Evolutionary conservation across 2,329 filamentous ascomycete species (phyloP).

Genomic region (Hypomyces perniciosus): DNA sequence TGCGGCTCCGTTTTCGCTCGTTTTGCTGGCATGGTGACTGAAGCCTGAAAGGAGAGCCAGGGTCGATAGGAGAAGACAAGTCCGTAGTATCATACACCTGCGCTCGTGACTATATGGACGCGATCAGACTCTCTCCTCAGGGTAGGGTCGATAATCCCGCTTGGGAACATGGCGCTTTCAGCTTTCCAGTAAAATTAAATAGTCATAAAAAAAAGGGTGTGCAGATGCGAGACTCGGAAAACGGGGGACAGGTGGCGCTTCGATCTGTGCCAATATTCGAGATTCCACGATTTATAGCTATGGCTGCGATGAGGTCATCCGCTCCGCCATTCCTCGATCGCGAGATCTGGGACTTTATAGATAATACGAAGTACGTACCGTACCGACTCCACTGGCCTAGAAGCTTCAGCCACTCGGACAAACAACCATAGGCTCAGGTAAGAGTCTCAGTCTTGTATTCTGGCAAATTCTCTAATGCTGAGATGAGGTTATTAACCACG

Average conservation of each 20-base stretch:
- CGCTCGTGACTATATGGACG: neutral
- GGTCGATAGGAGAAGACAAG: neutral
- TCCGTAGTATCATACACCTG: neutral
- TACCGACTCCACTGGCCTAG: neutral
- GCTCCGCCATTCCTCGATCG: conserved; percentile 5
- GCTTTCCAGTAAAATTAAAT: neutral
- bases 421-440: too few relatives aligned
- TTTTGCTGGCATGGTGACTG: conserved; percentile 31
- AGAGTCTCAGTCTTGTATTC: too few relatives aligned
- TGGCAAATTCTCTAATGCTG: too few relatives aligned
- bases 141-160: neutral
- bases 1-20: conserved; percentile 28
- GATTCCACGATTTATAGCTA: conserved; percentile 7
- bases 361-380: neutral
- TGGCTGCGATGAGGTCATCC: conserved; percentile 11
- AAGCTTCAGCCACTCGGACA: too few relatives aligned
- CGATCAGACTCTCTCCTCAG: neutral
- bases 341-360: neutral
- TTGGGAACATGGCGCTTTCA: neutral
- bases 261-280: conserved; percentile 8
- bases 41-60: neutral
- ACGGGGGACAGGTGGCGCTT: neutral
- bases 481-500: too few relatives aligned
- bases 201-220: neutral
- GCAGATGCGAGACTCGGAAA: neutral